Base-by-base conservation (phyloP, 1,284 basidiomycete genomes). In the Trametes sp. region DNA sequence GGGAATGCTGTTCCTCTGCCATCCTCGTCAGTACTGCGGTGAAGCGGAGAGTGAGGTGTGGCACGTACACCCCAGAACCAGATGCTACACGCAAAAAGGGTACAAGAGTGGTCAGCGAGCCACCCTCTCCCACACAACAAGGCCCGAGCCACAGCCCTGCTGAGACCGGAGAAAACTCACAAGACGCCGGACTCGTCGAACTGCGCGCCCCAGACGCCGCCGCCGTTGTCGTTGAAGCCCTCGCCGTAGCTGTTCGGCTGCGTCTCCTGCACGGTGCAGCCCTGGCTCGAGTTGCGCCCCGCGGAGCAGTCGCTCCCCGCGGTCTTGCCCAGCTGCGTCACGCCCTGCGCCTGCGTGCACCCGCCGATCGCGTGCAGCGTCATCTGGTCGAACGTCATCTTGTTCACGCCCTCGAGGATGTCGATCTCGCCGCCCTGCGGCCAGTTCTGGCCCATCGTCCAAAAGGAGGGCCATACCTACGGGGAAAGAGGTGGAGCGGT, bases 51-150 rank as follows among this genome's bases (percentile, higher is more conserved):
- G 11, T 9, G 11, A 14, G 28, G 2, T 6, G 19, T 41, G 4
- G n/a, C 1, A 77, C 81, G 66, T 70, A 85, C 84, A 57, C 79
- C 81, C 81, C 86, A 86, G 77, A 88, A 90, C 89, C 89, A 91
- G 42, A 89, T 84, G 70, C 83, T 87, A 38, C 4, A 24, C 3
- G 44, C 16, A n/a, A n/a, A n/a, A n/a, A n/a, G n/a, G n/a, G 31
- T 29, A n/a, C 24, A 36, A 16, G 2, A 24, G 36, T 8, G n/a
- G 21, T 59, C 31, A 65, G 53, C 19, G 19, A 62, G 48, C 36
- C 33, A 9, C 38, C 33, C 46, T n/a, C 11, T 23, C 35, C 38
- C 28, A 10, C 28, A 31, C 7, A 31, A 49, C 19, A n/a, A n/a
- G 19, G 11, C 6, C 45, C 45, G 45, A 13, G 14, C n/a, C n/a